Evolutionary conservation across 2,329 filamentous ascomycete species (phyloP).

Genomic region (Chalaropsis thielavioides): DNA sequence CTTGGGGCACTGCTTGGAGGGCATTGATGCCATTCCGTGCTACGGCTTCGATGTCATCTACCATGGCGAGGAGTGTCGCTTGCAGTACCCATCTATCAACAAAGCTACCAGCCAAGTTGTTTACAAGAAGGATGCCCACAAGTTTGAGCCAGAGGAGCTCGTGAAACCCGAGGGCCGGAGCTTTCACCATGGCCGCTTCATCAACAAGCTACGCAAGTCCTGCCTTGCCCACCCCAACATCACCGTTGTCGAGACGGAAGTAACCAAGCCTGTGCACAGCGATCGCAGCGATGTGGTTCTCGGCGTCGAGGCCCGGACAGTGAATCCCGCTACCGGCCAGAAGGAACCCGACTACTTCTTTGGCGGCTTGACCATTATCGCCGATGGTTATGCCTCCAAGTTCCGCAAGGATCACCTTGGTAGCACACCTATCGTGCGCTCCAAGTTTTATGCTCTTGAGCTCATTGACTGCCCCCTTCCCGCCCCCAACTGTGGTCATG

Average conservation of each 20-base stretch:
- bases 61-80: conserved; percentile 54
- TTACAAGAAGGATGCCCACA: conserved; percentile 23
- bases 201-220: conserved; percentile 62
- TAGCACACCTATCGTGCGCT: conserved; percentile 53
- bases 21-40: conserved; percentile 71
- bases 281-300: conserved; percentile 57
- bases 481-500: conserved; percentile 63
- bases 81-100: conserved; percentile 61
- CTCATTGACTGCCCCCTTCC: conserved; percentile 76
- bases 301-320: conserved; percentile 63
- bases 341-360: conserved; percentile 67
- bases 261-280: conserved; percentile 57
- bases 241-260: conserved; percentile 81
- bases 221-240: conserved; percentile 68
- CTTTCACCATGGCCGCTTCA: conserved; percentile 93
- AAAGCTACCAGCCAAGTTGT: conserved; percentile 29
- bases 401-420: conserved; percentile 70
- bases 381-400: conserved; percentile 83
- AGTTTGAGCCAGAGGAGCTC: conserved; percentile 26
- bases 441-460: conserved; percentile 88
- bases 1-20: conserved; percentile 67
- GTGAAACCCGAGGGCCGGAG: conserved; percentile 53
- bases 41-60: conserved; percentile 82
- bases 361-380: conserved; percentile 71
- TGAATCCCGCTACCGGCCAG: conserved; percentile 38